Evolutionary conservation across 2,329 filamentous ascomycete genomes (phyloP).

Genomic region (Diaporthe vexans): DNA sequence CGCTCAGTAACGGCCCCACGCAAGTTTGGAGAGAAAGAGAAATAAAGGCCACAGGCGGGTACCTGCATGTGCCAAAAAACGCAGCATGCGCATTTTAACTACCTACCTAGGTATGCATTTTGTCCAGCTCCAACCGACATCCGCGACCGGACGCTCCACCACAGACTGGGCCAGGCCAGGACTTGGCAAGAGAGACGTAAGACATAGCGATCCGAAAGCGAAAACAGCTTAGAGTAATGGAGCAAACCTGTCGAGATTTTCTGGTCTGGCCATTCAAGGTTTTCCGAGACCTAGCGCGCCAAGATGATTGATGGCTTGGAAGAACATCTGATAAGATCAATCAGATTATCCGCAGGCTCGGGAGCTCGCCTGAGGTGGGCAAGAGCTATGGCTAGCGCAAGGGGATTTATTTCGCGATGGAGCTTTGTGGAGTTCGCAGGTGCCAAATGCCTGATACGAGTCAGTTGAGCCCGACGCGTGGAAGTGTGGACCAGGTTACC

Average conservation of each 20-base stretch:
- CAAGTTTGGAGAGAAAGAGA: neutral
- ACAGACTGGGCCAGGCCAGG: neutral
- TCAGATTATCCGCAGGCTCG: neutral
- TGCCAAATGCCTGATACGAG: neutral
- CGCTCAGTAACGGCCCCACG: neutral
- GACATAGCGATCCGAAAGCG: neutral
- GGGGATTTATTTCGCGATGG: neutral
- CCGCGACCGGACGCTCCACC: neutral
- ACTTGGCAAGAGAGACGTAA: neutral
- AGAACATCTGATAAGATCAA: slow-evolving; percentile 23
- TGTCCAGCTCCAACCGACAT: neutral
- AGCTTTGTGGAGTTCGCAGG: neutral
- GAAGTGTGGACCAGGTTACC: neutral
- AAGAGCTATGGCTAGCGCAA: neutral
- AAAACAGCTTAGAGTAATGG: slow-evolving; percentile 20
- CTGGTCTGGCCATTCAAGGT: neutral
- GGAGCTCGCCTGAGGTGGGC: neutral
- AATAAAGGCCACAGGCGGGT: neutral
- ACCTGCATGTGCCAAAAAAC: neutral
- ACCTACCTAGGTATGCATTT: neutral
- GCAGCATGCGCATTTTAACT: neutral
- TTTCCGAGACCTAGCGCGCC: neutral
- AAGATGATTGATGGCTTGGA: neutral
- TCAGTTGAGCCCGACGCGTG: slow-evolving; percentile 9
- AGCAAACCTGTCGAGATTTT: neutral